Conservation (phyloP, 2,329 filamentous ascomycete genomes). For the Colletotrichum falcatum region DNA sequence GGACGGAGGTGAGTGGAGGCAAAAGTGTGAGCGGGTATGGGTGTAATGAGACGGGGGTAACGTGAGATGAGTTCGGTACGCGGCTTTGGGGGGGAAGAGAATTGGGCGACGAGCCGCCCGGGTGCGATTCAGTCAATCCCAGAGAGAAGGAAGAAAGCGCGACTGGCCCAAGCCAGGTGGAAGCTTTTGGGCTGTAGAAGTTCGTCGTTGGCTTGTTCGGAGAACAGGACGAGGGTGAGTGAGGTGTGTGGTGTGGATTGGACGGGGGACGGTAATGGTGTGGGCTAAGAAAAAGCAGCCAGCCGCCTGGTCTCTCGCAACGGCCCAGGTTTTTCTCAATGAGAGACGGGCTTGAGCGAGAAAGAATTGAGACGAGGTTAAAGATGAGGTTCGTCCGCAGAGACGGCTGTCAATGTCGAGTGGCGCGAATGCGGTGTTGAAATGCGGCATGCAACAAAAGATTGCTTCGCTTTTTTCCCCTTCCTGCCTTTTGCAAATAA, state of each 20-base stretch:
- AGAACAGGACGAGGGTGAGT: slow-evolving; percentile 30
- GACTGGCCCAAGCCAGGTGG: slow-evolving; percentile 20
- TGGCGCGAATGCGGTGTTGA: slow-evolving; percentile 30
- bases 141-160: slow-evolving; percentile 14
- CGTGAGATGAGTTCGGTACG: slow-evolving; percentile 27
- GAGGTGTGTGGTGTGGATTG: slow-evolving; percentile 31
- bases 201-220: slow-evolving; percentile 44
- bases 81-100: slow-evolving; percentile 22
- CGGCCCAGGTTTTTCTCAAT: slow-evolving; percentile 26
- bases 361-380: slow-evolving; percentile 14
- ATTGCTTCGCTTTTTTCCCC: slow-evolving; percentile 36
- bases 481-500: slow-evolving; percentile 42
- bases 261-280: slow-evolving; percentile 26
- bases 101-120: slow-evolving; percentile 17
- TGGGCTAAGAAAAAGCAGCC: slow-evolving; percentile 42
- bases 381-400: slow-evolving; percentile 27
- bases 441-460: slow-evolving; percentile 29
- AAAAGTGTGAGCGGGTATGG: slow-evolving; percentile 39
- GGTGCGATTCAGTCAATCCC: slow-evolving; percentile 5
- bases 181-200: slow-evolving; percentile 35
- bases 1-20: slow-evolving; percentile 38
- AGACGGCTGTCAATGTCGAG: slow-evolving; percentile 24
- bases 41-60: slow-evolving; percentile 38
- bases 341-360: slow-evolving; percentile 24
- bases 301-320: slow-evolving; percentile 38